A percentile compares a stretch with the other conserved stretches of the same genome.
phyloP scores from a whole-genome alignment of 805 yeast genomes.

The Blastobotrys attinorum region DNA sequence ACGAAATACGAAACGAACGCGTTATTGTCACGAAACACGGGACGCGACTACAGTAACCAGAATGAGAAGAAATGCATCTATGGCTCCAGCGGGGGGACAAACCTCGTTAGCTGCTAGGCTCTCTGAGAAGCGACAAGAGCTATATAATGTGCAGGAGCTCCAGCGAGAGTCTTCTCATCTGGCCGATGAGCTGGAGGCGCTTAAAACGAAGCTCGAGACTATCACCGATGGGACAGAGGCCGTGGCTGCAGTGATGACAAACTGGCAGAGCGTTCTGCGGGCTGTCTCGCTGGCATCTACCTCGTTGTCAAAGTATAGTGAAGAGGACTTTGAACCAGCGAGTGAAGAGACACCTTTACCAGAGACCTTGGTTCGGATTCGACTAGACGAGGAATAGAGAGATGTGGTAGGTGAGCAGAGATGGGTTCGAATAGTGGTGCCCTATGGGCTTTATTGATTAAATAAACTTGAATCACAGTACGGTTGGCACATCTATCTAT shows the following conservation, averaged over 20 bases:
- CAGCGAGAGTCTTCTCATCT: conserved; percentile 39
- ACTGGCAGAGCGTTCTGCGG: conserved; percentile 57
- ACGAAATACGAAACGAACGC: too few relatives aligned
- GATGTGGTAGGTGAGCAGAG: too few relatives aligned
- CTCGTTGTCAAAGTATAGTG: conserved; percentile 36
- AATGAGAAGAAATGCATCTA: conserved; percentile 5
- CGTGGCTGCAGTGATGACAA: conserved; percentile 49
- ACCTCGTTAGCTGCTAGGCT: conserved; percentile 17
- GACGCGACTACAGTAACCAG: too few relatives aligned
- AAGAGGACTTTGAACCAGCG: conserved; percentile 34
- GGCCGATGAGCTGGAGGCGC: conserved; percentile 39
- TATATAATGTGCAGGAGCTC: conserved; percentile 42
- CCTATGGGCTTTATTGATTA: too few relatives aligned
- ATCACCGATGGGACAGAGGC: conserved; percentile 51
- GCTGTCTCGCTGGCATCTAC: conserved; percentile 51
- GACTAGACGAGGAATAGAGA: conserved; percentile 26
- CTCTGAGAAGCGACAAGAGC: conserved; percentile 42
- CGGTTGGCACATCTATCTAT: too few relatives aligned
- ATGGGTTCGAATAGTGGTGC: too few relatives aligned
- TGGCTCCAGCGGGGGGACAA: background rate
- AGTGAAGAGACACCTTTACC: conserved; percentile 19
- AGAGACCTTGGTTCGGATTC: conserved; percentile 26
- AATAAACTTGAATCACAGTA: too few relatives aligned
- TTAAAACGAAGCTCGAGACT: conserved; percentile 41
- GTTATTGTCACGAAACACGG: too few relatives aligned